Conservation (phyloP, 192 early-diverging fungal species). For the Backusella australiensis region DNA sequence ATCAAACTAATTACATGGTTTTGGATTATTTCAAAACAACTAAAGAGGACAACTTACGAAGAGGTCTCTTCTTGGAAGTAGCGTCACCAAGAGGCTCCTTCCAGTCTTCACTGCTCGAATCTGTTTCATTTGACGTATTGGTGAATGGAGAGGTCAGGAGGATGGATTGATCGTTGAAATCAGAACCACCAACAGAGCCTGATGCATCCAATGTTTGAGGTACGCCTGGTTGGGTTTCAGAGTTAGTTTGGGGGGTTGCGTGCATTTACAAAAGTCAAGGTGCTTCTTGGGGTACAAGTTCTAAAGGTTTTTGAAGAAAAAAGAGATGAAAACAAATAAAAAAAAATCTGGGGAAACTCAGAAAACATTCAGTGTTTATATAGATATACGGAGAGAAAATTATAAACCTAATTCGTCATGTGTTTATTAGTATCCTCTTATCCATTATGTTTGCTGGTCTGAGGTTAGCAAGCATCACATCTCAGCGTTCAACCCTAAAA, state of each 20-base stretch:
- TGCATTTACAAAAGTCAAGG: not conserved
- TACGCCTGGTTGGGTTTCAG: not conserved
- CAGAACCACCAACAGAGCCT: not conserved
- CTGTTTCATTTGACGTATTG: not conserved
- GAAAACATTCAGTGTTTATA: slow-evolving; percentile 7
- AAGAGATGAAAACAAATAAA: slow-evolving; percentile 10
- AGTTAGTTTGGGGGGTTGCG: not conserved
- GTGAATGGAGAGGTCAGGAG: not conserved
- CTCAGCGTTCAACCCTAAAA: slow-evolving; percentile 8
- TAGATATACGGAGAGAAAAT: not conserved
- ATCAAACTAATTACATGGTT: not conserved
- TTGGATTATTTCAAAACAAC: not conserved
- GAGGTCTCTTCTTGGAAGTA: not conserved
- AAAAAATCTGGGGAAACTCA: not conserved
- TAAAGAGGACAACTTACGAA: not conserved
- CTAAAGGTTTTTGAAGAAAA: not conserved
- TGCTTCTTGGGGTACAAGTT: not conserved
- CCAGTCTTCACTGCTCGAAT: not conserved
- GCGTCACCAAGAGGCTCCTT: not conserved
- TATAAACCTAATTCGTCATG: slow-evolving; percentile 15
- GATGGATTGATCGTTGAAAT: not conserved
- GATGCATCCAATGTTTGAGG: not conserved
- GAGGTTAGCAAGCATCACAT: slow-evolving; percentile 16
- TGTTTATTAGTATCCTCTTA: slow-evolving; percentile 14
- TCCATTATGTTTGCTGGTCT: slow-evolving; percentile 13